Evolutionary conservation across 306 rosid genomes (phyloP).

Genomic region (Cicer chorassanicum): DNA sequence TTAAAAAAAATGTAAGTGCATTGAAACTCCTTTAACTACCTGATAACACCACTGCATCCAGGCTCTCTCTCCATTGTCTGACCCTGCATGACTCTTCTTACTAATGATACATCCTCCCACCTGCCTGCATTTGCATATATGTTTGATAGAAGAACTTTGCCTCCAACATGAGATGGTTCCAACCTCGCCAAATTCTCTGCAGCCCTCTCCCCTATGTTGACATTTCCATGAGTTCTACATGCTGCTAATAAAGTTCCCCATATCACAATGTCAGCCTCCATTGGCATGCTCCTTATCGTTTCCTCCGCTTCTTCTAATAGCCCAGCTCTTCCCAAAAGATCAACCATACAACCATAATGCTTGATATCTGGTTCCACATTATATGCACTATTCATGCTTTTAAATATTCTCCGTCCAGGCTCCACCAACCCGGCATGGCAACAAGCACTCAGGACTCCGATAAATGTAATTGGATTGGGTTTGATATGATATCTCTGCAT

Average conservation of each 20-base stretch:
- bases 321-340: conserved; percentile 94
- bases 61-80: conserved; percentile 63
- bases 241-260: conserved; percentile 96
- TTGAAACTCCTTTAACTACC: conserved; percentile 33
- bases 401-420: conserved; percentile 69
- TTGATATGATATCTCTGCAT: conserved; percentile 61
- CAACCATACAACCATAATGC: conserved; percentile 95
- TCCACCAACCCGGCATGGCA: conserved; percentile 87
- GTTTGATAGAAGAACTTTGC: conserved; percentile 80
- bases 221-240: conserved; percentile 76
- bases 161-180: conserved; percentile 81
- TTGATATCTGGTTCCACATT: conserved; percentile 78
- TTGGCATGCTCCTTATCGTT: conserved; percentile 72
- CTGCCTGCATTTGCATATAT: conserved; percentile 80
- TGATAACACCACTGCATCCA: conserved; percentile 77
- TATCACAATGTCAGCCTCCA: conserved; percentile 78
- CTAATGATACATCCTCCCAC: conserved; percentile 81
- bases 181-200: conserved; percentile 63
- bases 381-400: conserved; percentile 70
- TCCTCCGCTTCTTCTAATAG: conserved; percentile 79
- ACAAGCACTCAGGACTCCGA: conserved; percentile 87
- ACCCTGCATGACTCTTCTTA: conserved; percentile 62
- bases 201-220: conserved; percentile 83
- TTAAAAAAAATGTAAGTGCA: conserved; percentile 27
- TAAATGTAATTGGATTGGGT: conserved; percentile 79